Evolutionary conservation across 2,329 filamentous ascomycete species (phyloP).

Genomic region (Zymoseptoria brevis): DNA sequence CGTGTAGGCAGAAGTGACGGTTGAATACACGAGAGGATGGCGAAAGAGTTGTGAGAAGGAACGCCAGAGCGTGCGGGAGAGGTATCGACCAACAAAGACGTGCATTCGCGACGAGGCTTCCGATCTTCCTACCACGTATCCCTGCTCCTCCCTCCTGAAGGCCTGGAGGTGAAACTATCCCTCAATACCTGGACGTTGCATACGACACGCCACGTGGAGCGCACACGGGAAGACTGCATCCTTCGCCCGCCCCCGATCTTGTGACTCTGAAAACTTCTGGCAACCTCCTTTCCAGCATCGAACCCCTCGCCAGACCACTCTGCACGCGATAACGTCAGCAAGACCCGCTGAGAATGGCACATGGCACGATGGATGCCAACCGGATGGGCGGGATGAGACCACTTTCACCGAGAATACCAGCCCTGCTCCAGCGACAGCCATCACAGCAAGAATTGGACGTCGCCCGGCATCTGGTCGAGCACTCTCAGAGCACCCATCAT

Average conservation of each 20-base stretch:
- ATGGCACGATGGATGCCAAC: not conserved
- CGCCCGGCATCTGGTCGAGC: constrained; percentile 42
- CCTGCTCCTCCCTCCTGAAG: not conserved
- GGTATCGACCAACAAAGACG: not conserved
- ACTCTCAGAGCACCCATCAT: constrained; percentile 32
- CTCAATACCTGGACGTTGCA: not conserved
- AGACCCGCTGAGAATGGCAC: not conserved
- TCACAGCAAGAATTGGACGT: constrained; percentile 45
- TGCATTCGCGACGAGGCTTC: not conserved
- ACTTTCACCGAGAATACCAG: constrained; percentile 14
- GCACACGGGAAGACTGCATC: not conserved
- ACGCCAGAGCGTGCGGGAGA: not conserved
- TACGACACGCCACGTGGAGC: not conserved
- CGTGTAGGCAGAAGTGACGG: not conserved
- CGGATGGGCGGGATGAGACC: constrained; percentile 2
- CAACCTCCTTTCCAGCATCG: not conserved
- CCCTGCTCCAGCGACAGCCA: constrained; percentile 26
- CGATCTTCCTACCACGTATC: not conserved
- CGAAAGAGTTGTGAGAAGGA: not conserved
- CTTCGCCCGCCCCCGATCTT: not conserved
- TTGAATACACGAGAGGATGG: not conserved
- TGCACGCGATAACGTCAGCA: not conserved
- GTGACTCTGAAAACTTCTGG: not conserved
- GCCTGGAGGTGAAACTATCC: not conserved
- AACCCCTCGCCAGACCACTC: not conserved